Base-by-base conservation (phyloP, 2,329 filamentous ascomycete genomes). In the Alternaria gaisen region DNA sequence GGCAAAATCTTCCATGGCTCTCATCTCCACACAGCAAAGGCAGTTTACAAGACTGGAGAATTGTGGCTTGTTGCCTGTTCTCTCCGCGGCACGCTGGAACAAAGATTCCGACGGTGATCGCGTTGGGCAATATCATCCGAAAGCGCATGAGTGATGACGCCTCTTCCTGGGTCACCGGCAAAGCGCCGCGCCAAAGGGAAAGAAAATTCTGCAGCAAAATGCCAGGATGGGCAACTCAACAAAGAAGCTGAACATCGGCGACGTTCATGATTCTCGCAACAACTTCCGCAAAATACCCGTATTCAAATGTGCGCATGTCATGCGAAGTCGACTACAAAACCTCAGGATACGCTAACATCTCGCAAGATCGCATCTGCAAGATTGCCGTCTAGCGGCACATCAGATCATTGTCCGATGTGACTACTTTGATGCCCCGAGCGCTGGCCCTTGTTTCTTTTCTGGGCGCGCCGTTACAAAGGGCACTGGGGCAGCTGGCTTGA, bases 361-460 rank as follows among this genome's bases (percentile, higher is more conserved):
- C 36, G 56, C 48, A 44, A 46, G 53, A 61, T 32, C 43, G 26
- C 61, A 65, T 64, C 65, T 71, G 67, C 69, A 60, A 70, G 71
- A 73, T 73, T 61, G 59, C 48, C 58, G 47, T 47, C 41, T 74
- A 74, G 72, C 68, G 69, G 69, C 65, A 55, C 63, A 68, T 71
- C 64, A 70, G 32, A 56, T 44, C 52, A 53, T 61, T 58, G 54
- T 66, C 61, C 62, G 57, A 71, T 65, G 63, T 64, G 65, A 66
- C 64, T 63, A 65, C 53, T 44, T 46, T 47, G 47, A 44, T 54
- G 32, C 47, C 41, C 47, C 56, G 47, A 54, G 52, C 50, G 53
- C 44, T 50, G 42, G 44, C 44, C 40, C 40, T 47, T 48, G 53
- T 56, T 61, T 65, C 40, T 36, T 65, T 65, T 62, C 59, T 40